These are phyloP conservation scores for Podochytrium sp. DNA, from an alignment of 192 early-diverging fungal species.

Conservation along the genomic window DNA sequence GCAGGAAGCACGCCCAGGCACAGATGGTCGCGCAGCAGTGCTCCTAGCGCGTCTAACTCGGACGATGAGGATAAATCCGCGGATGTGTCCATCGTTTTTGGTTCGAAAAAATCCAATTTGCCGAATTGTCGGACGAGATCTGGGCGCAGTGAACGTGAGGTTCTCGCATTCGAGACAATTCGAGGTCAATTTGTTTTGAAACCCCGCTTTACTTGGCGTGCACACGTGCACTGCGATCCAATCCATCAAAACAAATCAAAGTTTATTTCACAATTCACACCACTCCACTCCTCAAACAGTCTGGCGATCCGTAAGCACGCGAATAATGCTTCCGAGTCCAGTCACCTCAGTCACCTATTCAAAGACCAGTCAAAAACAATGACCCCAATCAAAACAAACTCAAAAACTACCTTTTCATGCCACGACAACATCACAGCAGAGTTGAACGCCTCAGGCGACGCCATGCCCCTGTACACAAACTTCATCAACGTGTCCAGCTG, in stretches of 20 bases:
- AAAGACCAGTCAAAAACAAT: slow-evolving; percentile 15
- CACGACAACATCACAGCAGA: slow-evolving; percentile 83
- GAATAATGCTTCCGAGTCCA: slow-evolving; percentile 87
- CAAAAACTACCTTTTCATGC: slow-evolving; percentile 84
- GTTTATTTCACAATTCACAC: slow-evolving; percentile 4
- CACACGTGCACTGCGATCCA: too few species aligned
- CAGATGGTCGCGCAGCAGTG: neutral
- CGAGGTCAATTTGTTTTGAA: too few species aligned
- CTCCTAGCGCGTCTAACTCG: too few species aligned
- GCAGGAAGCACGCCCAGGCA: neutral
- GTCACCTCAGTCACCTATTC: slow-evolving; percentile 79
- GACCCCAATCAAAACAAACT: neutral
- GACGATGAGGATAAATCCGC: too few species aligned
- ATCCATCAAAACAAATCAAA: neutral
- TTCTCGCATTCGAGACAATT: too few species aligned
- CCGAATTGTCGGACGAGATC: too few species aligned
- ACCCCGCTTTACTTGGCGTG: too few species aligned
- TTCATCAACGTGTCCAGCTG: slow-evolving; percentile 85
- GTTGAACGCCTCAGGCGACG: slow-evolving; percentile 79
- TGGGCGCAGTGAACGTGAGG: too few species aligned
- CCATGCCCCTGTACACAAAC: slow-evolving; percentile 92
- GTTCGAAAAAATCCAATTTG: too few species aligned
- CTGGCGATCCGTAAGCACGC: slow-evolving; percentile 84
- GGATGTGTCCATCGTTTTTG: too few species aligned
- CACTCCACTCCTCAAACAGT: slow-evolving; percentile 3